Base-by-base conservation (phyloP, 78 protist genomes). In the Anaeramoeba ignava region DNA sequence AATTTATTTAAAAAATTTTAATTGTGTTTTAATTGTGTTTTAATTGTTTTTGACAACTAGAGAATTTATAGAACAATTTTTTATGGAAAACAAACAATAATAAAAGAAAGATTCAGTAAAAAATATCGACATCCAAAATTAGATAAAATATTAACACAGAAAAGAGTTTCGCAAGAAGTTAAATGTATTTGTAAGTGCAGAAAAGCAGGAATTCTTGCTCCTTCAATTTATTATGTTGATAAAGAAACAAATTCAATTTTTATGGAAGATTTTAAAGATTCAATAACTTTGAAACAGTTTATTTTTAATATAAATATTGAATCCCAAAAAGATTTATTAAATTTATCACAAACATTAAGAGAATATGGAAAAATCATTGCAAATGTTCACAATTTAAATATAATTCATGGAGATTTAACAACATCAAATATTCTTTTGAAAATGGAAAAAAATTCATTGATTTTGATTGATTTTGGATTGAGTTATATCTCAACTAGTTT, bases 401-500 rank as follows among this genome's bases (percentile, higher is more conserved):
- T 54, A 27, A 54, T 54, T 27, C 73, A 54, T 17, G 73, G 73
- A 8, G 73, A 54, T 54, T 54, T 54, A 54, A 54, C 73, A 54
- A 54, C 73, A 27, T 54, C 73, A 54, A 54, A 54, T 54, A 17
- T 54, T 27, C 8, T 54, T 8, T 8, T 54, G 8, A 54, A 54
- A 54, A 54, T 54, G 73, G 73, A 54, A 54, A 54, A 54, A 54
- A 17, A 54, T 27, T 27, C 8, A 54, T 54, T 54, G 73, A 54
- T 54, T 17, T 27, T 54, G 73, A 54, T 54, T 54, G 73, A 54
- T 54, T 54, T 54, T 54, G 73, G 73, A 54, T 54, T 54, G 73
- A 54, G 73, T 54, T 54, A 27, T 54, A 27, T 17, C 17, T 54
- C 73, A 54, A 54, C 73, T 27, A 54, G 17, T 17, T 54, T 17